Evolutionary conservation across 768 basidiomycete species (phyloP).

Genomic region (Phanerodontia chrysosporium): DNA sequence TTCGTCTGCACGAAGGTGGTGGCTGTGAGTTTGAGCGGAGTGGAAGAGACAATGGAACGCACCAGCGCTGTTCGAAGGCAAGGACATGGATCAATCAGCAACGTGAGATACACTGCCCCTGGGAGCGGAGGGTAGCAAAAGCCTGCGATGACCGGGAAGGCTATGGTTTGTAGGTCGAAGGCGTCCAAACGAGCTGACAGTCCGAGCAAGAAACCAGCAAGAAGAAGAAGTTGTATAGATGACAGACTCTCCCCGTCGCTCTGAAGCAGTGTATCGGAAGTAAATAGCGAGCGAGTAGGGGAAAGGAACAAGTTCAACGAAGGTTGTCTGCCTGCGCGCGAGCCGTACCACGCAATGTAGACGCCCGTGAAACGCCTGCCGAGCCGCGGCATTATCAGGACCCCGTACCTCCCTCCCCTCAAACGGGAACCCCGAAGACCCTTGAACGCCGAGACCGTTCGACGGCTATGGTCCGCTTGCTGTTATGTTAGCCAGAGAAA

Average conservation of each 20-base stretch:
- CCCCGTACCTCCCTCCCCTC: too few species aligned
- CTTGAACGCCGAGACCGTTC: too few species aligned
- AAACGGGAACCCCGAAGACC: too few species aligned
- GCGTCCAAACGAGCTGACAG: not conserved
- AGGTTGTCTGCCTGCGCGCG: not conserved
- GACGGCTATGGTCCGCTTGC: too few species aligned
- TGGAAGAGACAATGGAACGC: not conserved
- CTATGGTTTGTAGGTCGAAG: not conserved
- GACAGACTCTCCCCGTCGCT: not conserved
- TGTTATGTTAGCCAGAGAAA: too few species aligned
- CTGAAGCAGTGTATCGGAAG: too few species aligned
- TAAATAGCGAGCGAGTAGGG: not conserved
- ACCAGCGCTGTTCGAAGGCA: slow-evolving; percentile 7
- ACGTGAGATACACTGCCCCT: slow-evolving; percentile 8
- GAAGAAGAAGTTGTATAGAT: not conserved
- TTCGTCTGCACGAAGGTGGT: not conserved
- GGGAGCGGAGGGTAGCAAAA: not conserved
- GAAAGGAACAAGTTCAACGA: not conserved
- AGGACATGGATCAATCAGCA: slow-evolving; percentile 14
- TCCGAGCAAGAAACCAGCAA: not conserved
- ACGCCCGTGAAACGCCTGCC: not conserved
- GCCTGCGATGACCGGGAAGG: not conserved
- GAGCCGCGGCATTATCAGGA: too few species aligned
- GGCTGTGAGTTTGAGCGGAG: not conserved
- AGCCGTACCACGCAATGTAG: not conserved